Conservation (phyloP, 805 yeast species). For the Zygotorulaspora danielsina region DNA sequence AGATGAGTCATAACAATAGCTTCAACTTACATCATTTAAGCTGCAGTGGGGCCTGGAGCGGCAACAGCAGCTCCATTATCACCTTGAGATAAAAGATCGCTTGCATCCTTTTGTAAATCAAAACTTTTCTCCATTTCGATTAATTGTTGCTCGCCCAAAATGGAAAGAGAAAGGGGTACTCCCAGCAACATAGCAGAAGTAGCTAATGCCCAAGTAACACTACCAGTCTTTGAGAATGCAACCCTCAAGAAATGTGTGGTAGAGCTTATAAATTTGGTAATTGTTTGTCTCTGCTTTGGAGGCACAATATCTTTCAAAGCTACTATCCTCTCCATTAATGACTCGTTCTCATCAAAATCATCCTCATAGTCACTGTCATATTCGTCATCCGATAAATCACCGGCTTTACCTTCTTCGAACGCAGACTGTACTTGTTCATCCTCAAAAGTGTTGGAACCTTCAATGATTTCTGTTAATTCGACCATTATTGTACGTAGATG, state of each 20-base stretch:
- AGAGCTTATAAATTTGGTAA: constrained; percentile 35
- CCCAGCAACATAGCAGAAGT: constrained; percentile 83
- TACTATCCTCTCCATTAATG: constrained; percentile 76
- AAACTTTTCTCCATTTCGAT: constrained; percentile 91
- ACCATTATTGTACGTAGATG: constrained; percentile 32
- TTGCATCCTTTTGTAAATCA: constrained; percentile 73
- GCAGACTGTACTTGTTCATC: constrained; percentile 35
- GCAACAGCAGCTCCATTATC: constrained; percentile 43
- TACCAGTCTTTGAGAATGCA: constrained; percentile 61
- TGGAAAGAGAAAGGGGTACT: constrained; percentile 86
- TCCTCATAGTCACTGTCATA: constrained; percentile 46
- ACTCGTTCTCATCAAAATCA: constrained; percentile 80
- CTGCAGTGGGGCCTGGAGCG: constrained; percentile 27
- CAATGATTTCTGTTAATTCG: constrained; percentile 35
- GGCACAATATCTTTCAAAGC: constrained; percentile 92
- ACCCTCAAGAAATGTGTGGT: constrained; percentile 41
- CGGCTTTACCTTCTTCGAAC: constrained; percentile 52
- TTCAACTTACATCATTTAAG: constrained; percentile 1
- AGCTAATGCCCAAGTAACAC: constrained; percentile 77
- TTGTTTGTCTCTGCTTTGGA: constrained; percentile 68
- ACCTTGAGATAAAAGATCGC: constrained; percentile 68
- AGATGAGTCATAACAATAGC: constrained; percentile 3
- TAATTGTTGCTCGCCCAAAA: constrained; percentile 88
- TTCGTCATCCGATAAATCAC: constrained; percentile 46
- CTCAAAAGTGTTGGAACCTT: constrained; percentile 22